Evolutionary conservation across 73 alveolate genomes (phyloP).

Genomic region (Paramecium caudatum): DNA sequence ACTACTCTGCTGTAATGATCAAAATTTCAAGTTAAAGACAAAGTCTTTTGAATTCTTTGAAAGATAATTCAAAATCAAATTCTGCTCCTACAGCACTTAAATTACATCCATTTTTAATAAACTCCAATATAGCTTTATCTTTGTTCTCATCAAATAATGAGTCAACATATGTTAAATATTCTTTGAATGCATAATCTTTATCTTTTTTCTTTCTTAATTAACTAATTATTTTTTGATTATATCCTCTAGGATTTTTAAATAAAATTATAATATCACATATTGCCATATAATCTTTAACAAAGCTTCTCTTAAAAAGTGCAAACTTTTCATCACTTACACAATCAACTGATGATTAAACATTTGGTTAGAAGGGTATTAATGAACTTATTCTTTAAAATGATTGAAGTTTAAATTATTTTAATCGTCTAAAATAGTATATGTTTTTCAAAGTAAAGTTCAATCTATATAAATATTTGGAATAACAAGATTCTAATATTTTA

Average conservation of each 20-base stretch:
- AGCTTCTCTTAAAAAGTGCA: neutral
- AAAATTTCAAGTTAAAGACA: neutral
- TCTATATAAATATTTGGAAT: constrained; percentile 34
- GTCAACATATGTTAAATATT: neutral
- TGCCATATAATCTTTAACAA: constrained; percentile 11
- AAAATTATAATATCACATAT: constrained; percentile 30
- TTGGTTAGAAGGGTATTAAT: neutral
- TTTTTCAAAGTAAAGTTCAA: constrained; percentile 16
- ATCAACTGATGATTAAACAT: neutral
- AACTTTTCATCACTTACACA: neutral
- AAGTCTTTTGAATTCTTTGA: neutral
- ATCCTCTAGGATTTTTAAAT: constrained; percentile 25
- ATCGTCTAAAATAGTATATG: neutral
- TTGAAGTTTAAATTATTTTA: constrained; percentile 19
- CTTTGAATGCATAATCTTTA: neutral
- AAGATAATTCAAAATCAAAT: neutral
- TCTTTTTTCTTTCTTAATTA: constrained; percentile 32
- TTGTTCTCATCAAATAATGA: constrained; percentile 7
- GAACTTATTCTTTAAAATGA: constrained; percentile 39
- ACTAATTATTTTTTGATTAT: neutral
- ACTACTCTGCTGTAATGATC: neutral
- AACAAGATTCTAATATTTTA: constrained; percentile 17
- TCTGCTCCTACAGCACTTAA: neutral
- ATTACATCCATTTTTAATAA: neutral
- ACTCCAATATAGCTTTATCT: neutral